Base-by-base conservation (phyloP, 805 yeast species). In the Yarrowia deformans region DNA sequence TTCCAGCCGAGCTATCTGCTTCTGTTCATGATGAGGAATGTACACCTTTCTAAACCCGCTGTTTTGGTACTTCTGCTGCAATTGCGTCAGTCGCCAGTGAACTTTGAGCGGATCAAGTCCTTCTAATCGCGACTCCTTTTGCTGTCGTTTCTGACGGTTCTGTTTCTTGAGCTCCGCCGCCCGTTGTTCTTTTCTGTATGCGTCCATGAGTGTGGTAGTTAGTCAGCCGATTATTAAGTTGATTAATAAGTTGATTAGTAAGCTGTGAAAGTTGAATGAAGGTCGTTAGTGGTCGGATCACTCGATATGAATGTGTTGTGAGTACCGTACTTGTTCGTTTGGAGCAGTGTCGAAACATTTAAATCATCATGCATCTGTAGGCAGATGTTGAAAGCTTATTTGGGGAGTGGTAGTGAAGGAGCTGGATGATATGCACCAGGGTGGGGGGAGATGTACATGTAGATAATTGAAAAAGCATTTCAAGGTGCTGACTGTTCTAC, bases 11-110 rank as follows among this genome's bases (percentile, higher is more conserved):
- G 72, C 35, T 14, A 75, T 64, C 29, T 63, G 67, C 29, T 67
- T 58, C 40, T 74, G 75, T 12, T 67, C 68, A 60, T 74, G 72
- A 3, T 70, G 72, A 13, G 77, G 77, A 55, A 73, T 74, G 52
- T 70, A 56, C 37, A 70, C 72, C 23, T 71, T 71, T 56, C 72
- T 70, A 46, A 60, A 60, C 6, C 66, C 66, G 5, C n/a, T 32
- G 32, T 49, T 49, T 32, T 48, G 45, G 48, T 63, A 63, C 12
- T 63, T 63, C 48, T 63, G 68, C 23, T 49, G 68, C 45, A 63
- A 14, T 23, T 48, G 55, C 7, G 68, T 49, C 16, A 63, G 45
- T 23, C 68, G 34, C 37, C 37, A 49, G 39, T 49, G 56, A 8
- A 63, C 9, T 5, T 39, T n/a, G 8, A 63, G 39, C 5, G 68